Evolutionary conservation across 2,329 filamentous ascomycete species (phyloP).

Genomic region (Aspergillus japonicus): DNA sequence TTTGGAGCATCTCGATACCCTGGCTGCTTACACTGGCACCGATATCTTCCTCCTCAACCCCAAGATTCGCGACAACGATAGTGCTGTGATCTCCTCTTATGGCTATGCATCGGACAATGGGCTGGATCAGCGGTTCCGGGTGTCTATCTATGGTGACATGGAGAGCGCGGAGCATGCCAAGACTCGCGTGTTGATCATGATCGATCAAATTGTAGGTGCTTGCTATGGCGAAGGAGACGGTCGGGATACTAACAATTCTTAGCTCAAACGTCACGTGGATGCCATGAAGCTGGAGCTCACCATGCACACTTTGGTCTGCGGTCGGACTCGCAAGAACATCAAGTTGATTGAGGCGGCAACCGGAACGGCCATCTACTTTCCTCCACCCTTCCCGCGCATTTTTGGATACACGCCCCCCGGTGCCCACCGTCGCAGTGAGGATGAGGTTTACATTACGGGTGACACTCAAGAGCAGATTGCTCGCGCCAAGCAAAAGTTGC

Average conservation of each 20-base stretch:
- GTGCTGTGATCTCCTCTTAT: conserved; percentile 70
- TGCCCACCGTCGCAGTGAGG: conserved; percentile 75
- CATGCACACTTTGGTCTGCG: conserved; percentile 88
- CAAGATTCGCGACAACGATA: conserved; percentile 76
- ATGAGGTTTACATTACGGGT: conserved; percentile 94
- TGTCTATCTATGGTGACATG: conserved; percentile 92
- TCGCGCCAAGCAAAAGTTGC: conserved; percentile 85
- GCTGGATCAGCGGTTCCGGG: conserved; percentile 82
- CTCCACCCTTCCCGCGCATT: conserved; percentile 85
- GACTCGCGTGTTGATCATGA: conserved; percentile 92
- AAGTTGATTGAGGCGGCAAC: conserved; percentile 95
- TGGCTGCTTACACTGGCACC: conserved; percentile 85
- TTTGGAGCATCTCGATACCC: conserved; percentile 79
- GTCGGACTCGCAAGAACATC: conserved; percentile 93
- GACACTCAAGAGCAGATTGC: conserved; percentile 81
- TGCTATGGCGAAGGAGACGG: conserved; percentile 4
- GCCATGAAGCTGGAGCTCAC: conserved; percentile 78
- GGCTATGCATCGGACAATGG: conserved; percentile 76
- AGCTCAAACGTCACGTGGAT: conserved; percentile 65
- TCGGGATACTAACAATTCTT: conserved; percentile 18
- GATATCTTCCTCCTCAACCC: conserved; percentile 95
- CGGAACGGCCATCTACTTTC: conserved; percentile 96
- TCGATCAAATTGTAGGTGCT: conserved; percentile 76
- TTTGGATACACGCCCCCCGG: conserved; percentile 86
- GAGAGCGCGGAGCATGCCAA: conserved; percentile 96